Conservation (phyloP, 2,329 filamentous ascomycete species). For the Blastomyces parvus region DNA sequence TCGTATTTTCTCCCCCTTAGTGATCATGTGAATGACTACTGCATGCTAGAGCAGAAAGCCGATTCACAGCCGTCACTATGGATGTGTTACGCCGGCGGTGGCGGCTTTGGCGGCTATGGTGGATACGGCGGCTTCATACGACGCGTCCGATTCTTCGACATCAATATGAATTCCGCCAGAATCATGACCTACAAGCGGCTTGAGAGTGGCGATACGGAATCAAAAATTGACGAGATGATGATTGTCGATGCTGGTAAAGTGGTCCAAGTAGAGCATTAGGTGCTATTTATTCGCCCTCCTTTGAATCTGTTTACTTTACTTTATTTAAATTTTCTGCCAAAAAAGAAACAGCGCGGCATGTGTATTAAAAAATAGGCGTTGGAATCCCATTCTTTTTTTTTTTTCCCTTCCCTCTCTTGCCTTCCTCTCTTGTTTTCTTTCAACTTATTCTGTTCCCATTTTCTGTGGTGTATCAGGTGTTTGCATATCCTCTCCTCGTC, state of each 20-base stretch:
- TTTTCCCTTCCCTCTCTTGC: neutral
- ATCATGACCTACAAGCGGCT: constrained; percentile 89
- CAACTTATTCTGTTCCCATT: neutral
- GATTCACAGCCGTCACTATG: constrained; percentile 61
- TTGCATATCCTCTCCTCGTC: neutral
- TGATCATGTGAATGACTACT: constrained; percentile 97
- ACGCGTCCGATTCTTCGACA: constrained; percentile 77
- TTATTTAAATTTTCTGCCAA: neutral
- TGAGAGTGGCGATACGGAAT: constrained; percentile 52
- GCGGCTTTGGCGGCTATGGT: constrained; percentile 89
- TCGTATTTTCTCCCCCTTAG: constrained; percentile 30
- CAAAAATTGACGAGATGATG: constrained; percentile 50
- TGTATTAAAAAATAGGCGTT: constrained; percentile 6
- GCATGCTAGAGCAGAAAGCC: constrained; percentile 55
- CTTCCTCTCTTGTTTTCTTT: neutral
- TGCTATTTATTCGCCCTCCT: neutral
- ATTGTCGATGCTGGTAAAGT: constrained; percentile 52
- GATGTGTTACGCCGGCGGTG: constrained; percentile 96
- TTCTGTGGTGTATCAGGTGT: neutral
- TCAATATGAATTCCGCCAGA: constrained; percentile 81
- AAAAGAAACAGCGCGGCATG: neutral
- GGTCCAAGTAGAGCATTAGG: constrained; percentile 23
- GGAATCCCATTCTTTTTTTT: neutral
- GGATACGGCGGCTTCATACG: constrained; percentile 81
- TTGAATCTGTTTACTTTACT: neutral